Conservation (phyloP, 805 yeast genomes). For the Hanseniaspora guilliermondii region DNA sequence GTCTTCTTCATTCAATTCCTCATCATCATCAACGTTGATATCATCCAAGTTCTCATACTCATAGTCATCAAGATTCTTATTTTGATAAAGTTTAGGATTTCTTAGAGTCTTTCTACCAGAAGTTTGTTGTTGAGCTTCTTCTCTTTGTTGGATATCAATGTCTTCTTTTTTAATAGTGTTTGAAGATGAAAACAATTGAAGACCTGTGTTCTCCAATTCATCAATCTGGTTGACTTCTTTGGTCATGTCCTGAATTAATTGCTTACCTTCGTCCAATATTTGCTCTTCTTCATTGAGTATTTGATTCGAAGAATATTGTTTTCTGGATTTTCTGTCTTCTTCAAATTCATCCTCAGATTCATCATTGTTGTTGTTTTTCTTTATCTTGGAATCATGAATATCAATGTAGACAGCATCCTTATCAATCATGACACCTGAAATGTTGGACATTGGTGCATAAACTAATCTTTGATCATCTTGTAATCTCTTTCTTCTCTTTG, state of each 20-base stretch:
- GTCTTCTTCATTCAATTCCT: conserved; percentile 29
- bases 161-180: conserved; percentile 36
- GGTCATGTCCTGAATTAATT: conserved; percentile 50
- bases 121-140: conserved; percentile 27
- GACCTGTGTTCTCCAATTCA: conserved; percentile 52
- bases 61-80: conserved; percentile 35
- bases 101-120: conserved; percentile 59
- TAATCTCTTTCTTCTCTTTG: conserved; percentile 78
- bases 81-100: conserved; percentile 46
- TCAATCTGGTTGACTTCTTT: conserved; percentile 30
- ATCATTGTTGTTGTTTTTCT: conserved; percentile 37
- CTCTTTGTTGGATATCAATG: conserved; percentile 27
- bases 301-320: conserved; percentile 12
- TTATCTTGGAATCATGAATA: conserved; percentile 27
- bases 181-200: conserved; percentile 60
- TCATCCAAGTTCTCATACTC: conserved; percentile 38
- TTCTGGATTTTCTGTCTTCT: conserved; percentile 13
- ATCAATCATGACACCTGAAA: conserved; percentile 95
- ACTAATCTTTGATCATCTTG: conserved; percentile 90
- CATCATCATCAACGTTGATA: conserved; percentile 35
- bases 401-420: conserved; percentile 94
- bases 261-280: conserved; percentile 61
- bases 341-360: conserved; percentile 54
- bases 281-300: conserved; percentile 10
- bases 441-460: conserved; percentile 98